A percentile compares a stretch with the other conserved stretches of the same genome.
These are phyloP conservation scores for Polygonum maritimum DNA, from an alignment of 148 eudicot species.

Conservation along the genomic window DNA sequence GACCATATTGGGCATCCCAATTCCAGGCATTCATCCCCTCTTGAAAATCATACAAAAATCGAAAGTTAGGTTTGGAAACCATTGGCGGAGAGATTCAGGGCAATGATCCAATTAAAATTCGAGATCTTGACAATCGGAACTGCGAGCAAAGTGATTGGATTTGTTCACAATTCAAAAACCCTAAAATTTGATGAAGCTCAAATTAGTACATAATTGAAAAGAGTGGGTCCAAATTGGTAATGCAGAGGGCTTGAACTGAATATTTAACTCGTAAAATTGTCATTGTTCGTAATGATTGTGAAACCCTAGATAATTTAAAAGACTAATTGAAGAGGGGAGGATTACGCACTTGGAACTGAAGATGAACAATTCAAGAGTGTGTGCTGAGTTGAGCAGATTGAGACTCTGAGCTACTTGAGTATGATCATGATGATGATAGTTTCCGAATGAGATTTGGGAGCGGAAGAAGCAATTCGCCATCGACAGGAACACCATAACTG, in stretches of 20 bases:
- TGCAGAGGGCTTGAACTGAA: neutral
- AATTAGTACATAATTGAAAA: neutral
- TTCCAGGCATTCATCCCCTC: neutral
- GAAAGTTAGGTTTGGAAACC: neutral
- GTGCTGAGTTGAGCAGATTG: neutral
- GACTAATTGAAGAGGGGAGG: neutral
- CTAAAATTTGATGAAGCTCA: neutral
- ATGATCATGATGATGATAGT: neutral
- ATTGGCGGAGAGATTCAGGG: neutral
- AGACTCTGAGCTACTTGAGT: neutral
- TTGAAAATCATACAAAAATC: neutral
- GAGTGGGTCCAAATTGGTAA: conserved; percentile 7
- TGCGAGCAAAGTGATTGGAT: neutral
- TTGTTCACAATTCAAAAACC: neutral
- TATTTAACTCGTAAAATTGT: neutral
- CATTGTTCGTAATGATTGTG: neutral
- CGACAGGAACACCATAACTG: neutral
- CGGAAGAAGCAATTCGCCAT: neutral
- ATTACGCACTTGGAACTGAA: neutral
- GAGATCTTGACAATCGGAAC: neutral
- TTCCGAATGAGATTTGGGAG: neutral
- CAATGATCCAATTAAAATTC: neutral
- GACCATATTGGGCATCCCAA: neutral
- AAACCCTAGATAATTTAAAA: neutral
- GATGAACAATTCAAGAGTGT: neutral